Conservation (phyloP, 495 filamentous ascomycete species). For the Corynascus novoguineensis region DNA sequence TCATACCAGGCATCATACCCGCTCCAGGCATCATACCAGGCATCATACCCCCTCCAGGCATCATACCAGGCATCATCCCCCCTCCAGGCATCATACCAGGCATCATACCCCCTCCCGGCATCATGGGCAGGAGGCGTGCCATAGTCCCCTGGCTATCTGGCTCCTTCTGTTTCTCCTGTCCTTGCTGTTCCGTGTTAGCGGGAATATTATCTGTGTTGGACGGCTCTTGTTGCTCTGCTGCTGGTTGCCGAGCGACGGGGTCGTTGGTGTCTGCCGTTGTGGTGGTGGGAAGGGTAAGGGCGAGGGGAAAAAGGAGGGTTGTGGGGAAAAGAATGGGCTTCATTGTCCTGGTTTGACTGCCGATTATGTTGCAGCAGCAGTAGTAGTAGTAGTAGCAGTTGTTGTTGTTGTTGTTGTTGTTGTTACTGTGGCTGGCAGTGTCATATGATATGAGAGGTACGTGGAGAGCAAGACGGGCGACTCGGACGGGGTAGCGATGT, state of each 20-base stretch:
- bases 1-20: background rate
- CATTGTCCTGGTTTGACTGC: background rate
- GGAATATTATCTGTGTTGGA: background rate
- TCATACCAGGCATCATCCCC: background rate
- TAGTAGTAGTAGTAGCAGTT: no score
- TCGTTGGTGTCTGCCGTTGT: background rate
- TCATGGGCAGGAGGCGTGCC: background rate
- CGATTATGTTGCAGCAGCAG: background rate
- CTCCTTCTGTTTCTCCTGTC: background rate
- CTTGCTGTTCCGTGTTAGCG: background rate
- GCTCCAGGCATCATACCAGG: background rate
- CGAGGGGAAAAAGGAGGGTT: conserved; percentile 1
- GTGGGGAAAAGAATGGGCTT: background rate
- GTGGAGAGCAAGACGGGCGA: background rate
- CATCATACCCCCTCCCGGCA: background rate
- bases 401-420: background rate
- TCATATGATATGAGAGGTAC: background rate
- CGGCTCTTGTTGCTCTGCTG: background rate
- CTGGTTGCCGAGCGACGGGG: background rate
- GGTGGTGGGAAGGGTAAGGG: conserved; percentile 1
- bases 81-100: background rate
- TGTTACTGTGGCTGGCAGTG: background rate
- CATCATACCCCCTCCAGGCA: no score
- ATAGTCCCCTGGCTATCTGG: background rate
- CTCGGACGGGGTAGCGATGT: background rate